These are phyloP conservation scores for Endothia cerciana DNA, from an alignment of 2,329 filamentous ascomycete genomes.

Conservation along the genomic window DNA sequence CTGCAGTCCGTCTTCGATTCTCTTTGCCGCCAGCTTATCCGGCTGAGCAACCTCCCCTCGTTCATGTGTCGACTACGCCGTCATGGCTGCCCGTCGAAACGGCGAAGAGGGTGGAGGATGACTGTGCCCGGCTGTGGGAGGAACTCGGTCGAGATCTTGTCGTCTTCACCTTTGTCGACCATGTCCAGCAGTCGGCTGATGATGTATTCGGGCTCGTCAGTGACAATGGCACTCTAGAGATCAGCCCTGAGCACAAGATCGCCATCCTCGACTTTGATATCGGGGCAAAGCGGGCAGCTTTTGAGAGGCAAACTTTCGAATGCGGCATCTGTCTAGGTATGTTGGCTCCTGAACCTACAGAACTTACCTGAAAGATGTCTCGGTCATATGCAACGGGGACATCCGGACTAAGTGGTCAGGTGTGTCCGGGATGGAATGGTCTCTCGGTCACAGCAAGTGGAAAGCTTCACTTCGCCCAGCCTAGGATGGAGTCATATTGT, in stretches of 20 bases:
- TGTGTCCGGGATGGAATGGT: not conserved
- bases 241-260: conserved; percentile 65
- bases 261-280: conserved; percentile 79
- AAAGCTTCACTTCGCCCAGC: not conserved
- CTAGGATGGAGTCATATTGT: not conserved
- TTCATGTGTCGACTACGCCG: conserved; percentile 57
- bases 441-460: not conserved
- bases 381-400: not conserved
- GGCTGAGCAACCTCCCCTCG: conserved; percentile 51
- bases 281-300: conserved; percentile 72
- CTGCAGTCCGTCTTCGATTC: conserved; percentile 58
- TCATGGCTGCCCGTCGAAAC: conserved; percentile 59
- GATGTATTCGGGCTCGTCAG: conserved; percentile 62
- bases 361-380: not conserved
- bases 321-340: conserved; percentile 80
- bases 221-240: conserved; percentile 51
- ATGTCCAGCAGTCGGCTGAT: conserved; percentile 61
- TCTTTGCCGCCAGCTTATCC: conserved; percentile 64
- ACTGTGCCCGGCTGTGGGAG: conserved; percentile 62
- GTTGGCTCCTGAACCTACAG: conserved; percentile 27
- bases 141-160: conserved; percentile 63
- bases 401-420: not conserved
- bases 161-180: conserved; percentile 67
- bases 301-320: conserved; percentile 83
- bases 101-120: conserved; percentile 53